Evolutionary conservation across 805 yeast species (phyloP).

Genomic region (Scheffersomyces coipomensis): DNA sequence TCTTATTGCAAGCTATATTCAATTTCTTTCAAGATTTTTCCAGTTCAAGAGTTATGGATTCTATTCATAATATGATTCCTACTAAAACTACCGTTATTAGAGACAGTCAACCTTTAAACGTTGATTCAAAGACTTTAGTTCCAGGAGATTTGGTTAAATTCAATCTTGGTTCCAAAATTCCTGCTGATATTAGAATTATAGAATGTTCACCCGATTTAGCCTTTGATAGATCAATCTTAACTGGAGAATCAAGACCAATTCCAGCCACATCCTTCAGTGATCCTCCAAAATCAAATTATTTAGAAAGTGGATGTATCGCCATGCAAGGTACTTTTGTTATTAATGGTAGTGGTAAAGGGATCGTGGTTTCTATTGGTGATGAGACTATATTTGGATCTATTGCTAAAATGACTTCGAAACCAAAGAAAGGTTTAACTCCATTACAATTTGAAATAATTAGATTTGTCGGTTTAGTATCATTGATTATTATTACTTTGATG

Average conservation of each 20-base stretch:
- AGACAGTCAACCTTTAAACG: slow-evolving; percentile 23
- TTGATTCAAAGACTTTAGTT: slow-evolving; percentile 34
- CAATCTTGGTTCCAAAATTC: slow-evolving; percentile 38
- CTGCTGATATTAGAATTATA: slow-evolving; percentile 47
- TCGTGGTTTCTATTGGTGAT: slow-evolving; percentile 45
- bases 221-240: slow-evolving; percentile 46
- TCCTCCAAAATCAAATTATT: slow-evolving; percentile 32
- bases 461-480: slow-evolving; percentile 26
- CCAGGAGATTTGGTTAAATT: slow-evolving; percentile 46
- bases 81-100: slow-evolving; percentile 33
- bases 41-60: slow-evolving; percentile 46
- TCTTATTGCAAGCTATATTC: slow-evolving; percentile 41
- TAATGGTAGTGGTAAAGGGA: slow-evolving; percentile 42
- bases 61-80: slow-evolving; percentile 45
- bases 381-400: slow-evolving; percentile 46
- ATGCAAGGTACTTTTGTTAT: slow-evolving; percentile 46
- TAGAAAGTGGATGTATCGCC: slow-evolving; percentile 43
- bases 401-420: slow-evolving; percentile 39
- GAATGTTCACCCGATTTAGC: slow-evolving; percentile 34
- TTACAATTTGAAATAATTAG: slow-evolving; percentile 40
- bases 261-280: slow-evolving; percentile 26
- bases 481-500: slow-evolving; percentile 23
- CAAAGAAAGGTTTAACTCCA: slow-evolving; percentile 39
- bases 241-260: slow-evolving; percentile 48
- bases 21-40: slow-evolving; percentile 49